Percentiles rank a stretch among this genome's conserved stretches.
Evolutionary conservation across 2,329 filamentous ascomycete species (phyloP).

Genomic region (Corniculantispora saksenae): DNA sequence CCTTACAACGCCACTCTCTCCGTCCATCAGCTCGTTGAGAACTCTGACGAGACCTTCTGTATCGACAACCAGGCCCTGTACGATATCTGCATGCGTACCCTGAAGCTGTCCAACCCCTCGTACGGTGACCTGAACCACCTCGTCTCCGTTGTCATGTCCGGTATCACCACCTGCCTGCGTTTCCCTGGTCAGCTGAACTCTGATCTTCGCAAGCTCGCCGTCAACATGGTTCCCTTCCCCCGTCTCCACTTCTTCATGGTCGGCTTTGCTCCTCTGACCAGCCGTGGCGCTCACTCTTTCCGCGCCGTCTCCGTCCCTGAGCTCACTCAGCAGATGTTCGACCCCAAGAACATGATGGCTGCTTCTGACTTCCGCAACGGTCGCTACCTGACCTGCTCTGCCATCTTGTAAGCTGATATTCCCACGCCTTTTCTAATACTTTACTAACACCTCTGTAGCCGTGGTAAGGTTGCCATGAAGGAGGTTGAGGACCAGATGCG

Average conservation of each 20-base stretch:
- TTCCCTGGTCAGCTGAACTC: slow-evolving; percentile 99
- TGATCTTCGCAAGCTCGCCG: slow-evolving; percentile 97
- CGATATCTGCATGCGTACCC: slow-evolving; percentile 99
- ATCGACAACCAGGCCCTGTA: slow-evolving; percentile 99
- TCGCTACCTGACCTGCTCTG: slow-evolving; percentile 98
- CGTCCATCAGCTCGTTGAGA: slow-evolving; percentile 98
- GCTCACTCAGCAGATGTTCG: slow-evolving; percentile 99
- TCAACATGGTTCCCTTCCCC: slow-evolving; percentile 99
- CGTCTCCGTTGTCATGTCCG: slow-evolving; percentile 99
- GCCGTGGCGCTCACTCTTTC: slow-evolving; percentile 83
- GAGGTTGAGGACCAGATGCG: slow-evolving; percentile 99
- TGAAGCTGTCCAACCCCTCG: slow-evolving; percentile 97
- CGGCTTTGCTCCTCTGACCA: slow-evolving; percentile 97
- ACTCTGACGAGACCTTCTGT: slow-evolving; percentile 99
- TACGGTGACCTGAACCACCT: slow-evolving; percentile 99
- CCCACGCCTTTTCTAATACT: slow-evolving; percentile 9
- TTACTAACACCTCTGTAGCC: slow-evolving; percentile 51
- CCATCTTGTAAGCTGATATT: slow-evolving; percentile 77
- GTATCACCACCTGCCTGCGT: slow-evolving; percentile 96
- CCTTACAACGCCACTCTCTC: slow-evolving; percentile 99
- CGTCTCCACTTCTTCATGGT: slow-evolving; percentile 99
- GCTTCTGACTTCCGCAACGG: slow-evolving; percentile 99
- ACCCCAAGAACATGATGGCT: slow-evolving; percentile 99
- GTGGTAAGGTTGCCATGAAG: slow-evolving; percentile 99
- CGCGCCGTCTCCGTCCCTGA: slow-evolving; percentile 96